Conservation (phyloP, 2,329 filamentous ascomycete species). For the Pseudogymnoascus sp. region DNA sequence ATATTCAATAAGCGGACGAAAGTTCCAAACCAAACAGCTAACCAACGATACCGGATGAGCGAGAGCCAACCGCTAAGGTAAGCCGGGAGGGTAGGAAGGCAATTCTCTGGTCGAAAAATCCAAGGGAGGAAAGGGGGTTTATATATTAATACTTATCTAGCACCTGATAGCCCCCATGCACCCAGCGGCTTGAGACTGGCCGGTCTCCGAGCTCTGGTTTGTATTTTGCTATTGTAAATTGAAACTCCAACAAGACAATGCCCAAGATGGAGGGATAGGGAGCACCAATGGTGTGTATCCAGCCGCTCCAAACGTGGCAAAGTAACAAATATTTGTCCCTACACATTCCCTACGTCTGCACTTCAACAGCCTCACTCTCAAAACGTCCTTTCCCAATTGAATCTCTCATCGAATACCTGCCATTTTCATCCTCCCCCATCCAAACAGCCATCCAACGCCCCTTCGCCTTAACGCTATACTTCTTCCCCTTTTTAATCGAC, state of each 20-base stretch:
- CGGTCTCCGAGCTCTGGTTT: background rate
- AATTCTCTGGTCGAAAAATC: too few relatives aligned
- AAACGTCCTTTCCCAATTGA: slow-evolving; percentile 9
- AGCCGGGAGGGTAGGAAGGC: too few relatives aligned
- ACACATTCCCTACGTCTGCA: background rate
- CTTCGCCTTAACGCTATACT: slow-evolving; percentile 28
- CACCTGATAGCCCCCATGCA: too few relatives aligned
- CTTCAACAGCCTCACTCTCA: slow-evolving; percentile 13
- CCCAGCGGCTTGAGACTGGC: too few relatives aligned
- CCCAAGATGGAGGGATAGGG: background rate
- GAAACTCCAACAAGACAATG: background rate
- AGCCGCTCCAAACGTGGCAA: background rate
- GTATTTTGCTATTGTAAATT: background rate
- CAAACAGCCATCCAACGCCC: slow-evolving; percentile 33
- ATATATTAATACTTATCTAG: too few relatives aligned
- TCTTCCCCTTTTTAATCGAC: slow-evolving; percentile 24
- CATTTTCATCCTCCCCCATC: slow-evolving; percentile 15
- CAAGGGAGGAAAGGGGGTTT: too few relatives aligned
- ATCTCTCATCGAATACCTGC: slow-evolving; percentile 10
- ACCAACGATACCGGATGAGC: too few relatives aligned
- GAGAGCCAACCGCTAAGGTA: too few relatives aligned
- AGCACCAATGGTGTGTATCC: background rate
- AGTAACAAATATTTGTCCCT: background rate
- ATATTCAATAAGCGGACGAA: too few relatives aligned
- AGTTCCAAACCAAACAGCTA: too few relatives aligned